Percentiles rank a stretch among this genome's conserved stretches.
These are phyloP conservation scores for Hirschfeldia incana DNA, from an alignment of 345 rosid species.

Conservation along the genomic window DNA sequence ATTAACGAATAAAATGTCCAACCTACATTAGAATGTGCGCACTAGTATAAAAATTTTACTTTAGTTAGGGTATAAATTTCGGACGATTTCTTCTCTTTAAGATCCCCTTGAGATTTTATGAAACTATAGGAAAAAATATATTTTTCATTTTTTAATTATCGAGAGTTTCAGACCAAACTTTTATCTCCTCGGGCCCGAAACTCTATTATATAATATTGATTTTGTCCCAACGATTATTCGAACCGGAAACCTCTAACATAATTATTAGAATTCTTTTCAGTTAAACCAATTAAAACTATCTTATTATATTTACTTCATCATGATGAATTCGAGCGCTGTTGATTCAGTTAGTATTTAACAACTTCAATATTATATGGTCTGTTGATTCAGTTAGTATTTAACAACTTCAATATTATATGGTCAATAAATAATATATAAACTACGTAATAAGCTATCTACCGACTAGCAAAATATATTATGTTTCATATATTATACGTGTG, in stretches of 20 bases:
- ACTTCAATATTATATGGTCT: slow-evolving; percentile 22
- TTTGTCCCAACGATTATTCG: too few relatives aligned
- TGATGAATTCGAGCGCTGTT: slow-evolving; percentile 11
- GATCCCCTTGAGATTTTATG: slow-evolving; percentile 15
- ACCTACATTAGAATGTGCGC: not conserved
- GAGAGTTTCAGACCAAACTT: too few relatives aligned
- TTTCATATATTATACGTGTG: slow-evolving; percentile 21
- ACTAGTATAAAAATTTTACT: not conserved
- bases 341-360: slow-evolving; percentile 38
- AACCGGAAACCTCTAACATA: too few relatives aligned
- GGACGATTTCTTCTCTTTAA: not conserved
- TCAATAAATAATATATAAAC: not conserved
- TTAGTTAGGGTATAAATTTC: not conserved
- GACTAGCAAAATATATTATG: slow-evolving; percentile 8
- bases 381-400: slow-evolving; percentile 38
- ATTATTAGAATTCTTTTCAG: too few relatives aligned
- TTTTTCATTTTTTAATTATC: too few relatives aligned
- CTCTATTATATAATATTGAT: too few relatives aligned
- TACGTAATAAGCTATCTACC: slow-evolving; percentile 15
- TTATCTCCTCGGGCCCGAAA: too few relatives aligned
- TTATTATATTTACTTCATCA: slow-evolving; percentile 25
- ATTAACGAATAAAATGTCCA: too few relatives aligned
- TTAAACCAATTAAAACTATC: not conserved
- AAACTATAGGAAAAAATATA: slow-evolving; percentile 2
- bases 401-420: slow-evolving; percentile 27